Evolutionary conservation across 768 basidiomycete species (phyloP).

Genomic region (Boletus rex-veris): DNA sequence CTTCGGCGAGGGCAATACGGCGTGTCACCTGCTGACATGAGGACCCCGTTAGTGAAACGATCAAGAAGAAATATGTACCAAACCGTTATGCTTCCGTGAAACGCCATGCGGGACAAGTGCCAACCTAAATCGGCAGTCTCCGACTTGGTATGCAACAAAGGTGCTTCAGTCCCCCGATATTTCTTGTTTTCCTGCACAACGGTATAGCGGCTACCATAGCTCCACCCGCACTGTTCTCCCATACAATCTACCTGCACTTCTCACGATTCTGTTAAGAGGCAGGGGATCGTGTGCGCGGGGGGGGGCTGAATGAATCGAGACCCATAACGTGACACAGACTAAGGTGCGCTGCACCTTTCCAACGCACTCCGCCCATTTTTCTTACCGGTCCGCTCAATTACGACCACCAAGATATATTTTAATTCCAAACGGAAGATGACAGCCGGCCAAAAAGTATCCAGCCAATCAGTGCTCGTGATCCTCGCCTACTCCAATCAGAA

Average conservation of each 20-base stretch:
- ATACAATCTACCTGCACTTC: background rate
- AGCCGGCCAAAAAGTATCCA: background rate
- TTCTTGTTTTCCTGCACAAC: background rate
- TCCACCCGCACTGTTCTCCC: background rate
- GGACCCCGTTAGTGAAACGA: background rate
- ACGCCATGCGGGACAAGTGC: background rate
- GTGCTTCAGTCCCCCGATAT: background rate
- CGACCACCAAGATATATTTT: background rate
- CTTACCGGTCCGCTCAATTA: conserved; percentile 28
- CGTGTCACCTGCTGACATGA: background rate
- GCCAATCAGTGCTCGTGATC: conserved; percentile 20
- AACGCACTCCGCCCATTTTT: conserved; percentile 6
- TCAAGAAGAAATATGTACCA: background rate
- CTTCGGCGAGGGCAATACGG: background rate
- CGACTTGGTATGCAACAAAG: background rate
- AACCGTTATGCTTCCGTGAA: background rate
- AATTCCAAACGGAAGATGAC: background rate
- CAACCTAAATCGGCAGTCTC: background rate
- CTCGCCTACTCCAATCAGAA: conserved; percentile 16
- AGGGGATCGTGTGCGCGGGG: conserved; percentile 12
- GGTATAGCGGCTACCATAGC: background rate
- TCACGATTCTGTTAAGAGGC: background rate
- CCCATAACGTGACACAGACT: background rate
- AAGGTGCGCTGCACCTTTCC: background rate
- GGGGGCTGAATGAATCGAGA: background rate